A percentile compares a stretch with the other conserved stretches of the same genome.
Conservation (phyloP, 2,329 filamentous ascomycete genomes). For the Basipetospora sp. region DNA sequence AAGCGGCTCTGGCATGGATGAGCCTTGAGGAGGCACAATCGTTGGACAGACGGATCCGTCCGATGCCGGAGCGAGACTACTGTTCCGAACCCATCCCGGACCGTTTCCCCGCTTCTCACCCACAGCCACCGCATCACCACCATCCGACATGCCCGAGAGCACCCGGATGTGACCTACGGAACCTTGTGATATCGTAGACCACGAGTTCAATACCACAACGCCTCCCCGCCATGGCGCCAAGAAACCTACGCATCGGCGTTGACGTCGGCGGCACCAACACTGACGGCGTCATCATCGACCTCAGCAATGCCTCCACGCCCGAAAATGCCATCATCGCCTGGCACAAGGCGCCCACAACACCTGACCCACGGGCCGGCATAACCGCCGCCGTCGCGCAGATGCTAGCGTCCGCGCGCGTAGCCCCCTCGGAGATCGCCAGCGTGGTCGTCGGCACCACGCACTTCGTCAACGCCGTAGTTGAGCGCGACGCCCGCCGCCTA, state of each 20-base stretch:
- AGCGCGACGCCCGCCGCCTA: conserved; percentile 33
- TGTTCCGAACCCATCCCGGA: too few relatives aligned
- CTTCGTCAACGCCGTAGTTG: conserved; percentile 44
- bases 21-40: too few relatives aligned
- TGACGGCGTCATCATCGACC: conserved; percentile 36
- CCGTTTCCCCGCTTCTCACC: too few relatives aligned
- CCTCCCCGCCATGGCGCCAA: neutral
- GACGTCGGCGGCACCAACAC: conserved; percentile 38
- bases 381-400: conserved; percentile 28
- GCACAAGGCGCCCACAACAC: conserved; percentile 36
- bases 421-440: conserved; percentile 25
- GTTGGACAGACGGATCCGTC: too few relatives aligned
- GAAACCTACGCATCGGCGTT: conserved; percentile 26
- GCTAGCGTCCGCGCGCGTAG: conserved; percentile 20
- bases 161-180: too few relatives aligned
- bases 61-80: too few relatives aligned
- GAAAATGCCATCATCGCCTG: conserved; percentile 32
- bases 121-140: too few relatives aligned
- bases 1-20: too few relatives aligned
- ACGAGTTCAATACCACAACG: neutral
- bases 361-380: conserved; percentile 32
- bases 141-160: too few relatives aligned
- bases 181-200: too few relatives aligned
- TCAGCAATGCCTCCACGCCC: conserved; percentile 17
- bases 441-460: conserved; percentile 42